phyloP scores from a whole-genome alignment of 257 asterid species.

The Lavandula angustifolia region DNA sequence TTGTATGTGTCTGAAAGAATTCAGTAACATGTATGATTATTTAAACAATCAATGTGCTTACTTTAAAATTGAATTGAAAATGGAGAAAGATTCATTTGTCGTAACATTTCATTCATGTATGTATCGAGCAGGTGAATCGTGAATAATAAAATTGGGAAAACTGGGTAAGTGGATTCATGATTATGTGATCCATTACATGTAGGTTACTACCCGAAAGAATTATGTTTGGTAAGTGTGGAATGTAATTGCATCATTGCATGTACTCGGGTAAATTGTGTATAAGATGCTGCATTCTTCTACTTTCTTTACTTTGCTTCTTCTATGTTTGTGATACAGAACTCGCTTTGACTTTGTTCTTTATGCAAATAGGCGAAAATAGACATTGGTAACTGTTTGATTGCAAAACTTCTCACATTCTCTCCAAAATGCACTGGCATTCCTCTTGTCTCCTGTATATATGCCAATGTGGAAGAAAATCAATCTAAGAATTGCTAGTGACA shows the following conservation, averaged over 20 bases:
- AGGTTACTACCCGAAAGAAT: neutral
- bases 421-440: neutral
- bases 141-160: neutral
- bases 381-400: no score
- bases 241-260: neutral
- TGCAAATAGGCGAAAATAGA: neutral
- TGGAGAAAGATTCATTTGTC: neutral
- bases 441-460: neutral
- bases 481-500: neutral
- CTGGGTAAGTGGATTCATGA: neutral
- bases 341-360: neutral
- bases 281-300: neutral
- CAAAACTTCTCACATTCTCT: no score
- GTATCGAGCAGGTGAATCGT: neutral
- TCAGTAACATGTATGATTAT: neutral
- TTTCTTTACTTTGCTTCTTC: constrained; percentile 1
- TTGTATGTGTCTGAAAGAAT: neutral
- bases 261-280: neutral
- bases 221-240: no score
- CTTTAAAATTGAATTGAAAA: neutral
- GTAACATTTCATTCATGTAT: neutral
- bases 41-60: neutral
- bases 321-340: neutral
- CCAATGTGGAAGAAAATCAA: neutral
- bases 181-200: neutral